A percentile compares a stretch with the other conserved stretches of the same genome.
These are phyloP conservation scores for Dictyostelium firmibasis DNA, from an alignment of 78 protist genomes.

Conservation along the genomic window DNA sequence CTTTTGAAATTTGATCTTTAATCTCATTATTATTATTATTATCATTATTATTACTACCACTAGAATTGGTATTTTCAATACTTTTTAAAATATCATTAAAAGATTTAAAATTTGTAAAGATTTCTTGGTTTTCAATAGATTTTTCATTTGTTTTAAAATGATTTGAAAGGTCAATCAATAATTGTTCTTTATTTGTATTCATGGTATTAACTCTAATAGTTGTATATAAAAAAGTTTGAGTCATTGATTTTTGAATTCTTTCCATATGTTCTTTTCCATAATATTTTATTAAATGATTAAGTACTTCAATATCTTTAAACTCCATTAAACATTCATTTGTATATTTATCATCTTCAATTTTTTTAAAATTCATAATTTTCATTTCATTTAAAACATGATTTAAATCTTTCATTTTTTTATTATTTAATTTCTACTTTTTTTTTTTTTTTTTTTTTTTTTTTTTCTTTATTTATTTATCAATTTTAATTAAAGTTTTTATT, in stretches of 20 bases:
- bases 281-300: slow-evolving; percentile 27
- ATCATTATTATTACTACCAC: neutral
- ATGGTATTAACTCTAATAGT: neutral
- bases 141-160: slow-evolving; percentile 2
- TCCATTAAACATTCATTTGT: slow-evolving; percentile 2
- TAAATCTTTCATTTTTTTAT: neutral
- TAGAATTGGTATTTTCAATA: neutral
- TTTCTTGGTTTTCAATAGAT: neutral
- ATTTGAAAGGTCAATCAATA: neutral
- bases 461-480: neutral
- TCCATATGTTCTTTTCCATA: slow-evolving; percentile 8
- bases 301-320: neutral
- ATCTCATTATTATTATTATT: neutral
- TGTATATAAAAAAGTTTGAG: neutral
- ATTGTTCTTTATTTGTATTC: neutral
- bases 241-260: neutral
- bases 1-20: neutral
- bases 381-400: neutral
- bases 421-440: neutral
- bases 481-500: neutral
- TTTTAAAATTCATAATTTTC: neutral
- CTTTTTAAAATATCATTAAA: neutral
- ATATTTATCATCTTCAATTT: neutral
- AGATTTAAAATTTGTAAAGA: neutral
- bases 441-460: neutral